Conservation (phyloP, 306 rosid species). For the Mucuna pruriens region DNA sequence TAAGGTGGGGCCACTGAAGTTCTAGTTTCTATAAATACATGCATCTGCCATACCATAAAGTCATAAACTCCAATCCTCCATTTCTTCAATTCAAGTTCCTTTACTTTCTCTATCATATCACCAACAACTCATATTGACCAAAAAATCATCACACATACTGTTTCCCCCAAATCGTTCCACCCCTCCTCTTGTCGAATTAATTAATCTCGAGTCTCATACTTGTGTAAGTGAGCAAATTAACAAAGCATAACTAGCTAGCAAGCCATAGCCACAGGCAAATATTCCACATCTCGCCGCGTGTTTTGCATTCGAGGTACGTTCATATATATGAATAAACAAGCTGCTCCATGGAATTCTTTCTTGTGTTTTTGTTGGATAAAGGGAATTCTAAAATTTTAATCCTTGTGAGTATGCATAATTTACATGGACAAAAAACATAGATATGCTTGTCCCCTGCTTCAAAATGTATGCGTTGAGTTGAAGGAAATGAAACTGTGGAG, state of each 20-base stretch:
- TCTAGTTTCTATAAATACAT: no score
- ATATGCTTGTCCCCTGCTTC: constrained; percentile 9
- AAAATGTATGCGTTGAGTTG: background rate
- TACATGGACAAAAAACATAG: background rate
- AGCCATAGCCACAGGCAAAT: background rate
- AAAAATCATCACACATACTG: background rate
- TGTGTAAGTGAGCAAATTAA: background rate
- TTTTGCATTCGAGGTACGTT: background rate
- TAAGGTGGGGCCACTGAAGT: no score
- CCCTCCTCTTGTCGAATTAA: background rate
- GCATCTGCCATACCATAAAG: no score
- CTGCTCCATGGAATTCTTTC: background rate
- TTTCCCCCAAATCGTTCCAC: background rate
- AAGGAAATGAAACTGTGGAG: background rate
- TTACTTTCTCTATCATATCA: background rate
- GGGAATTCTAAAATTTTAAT: background rate
- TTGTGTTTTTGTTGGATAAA: no score
- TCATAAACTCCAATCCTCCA: background rate
- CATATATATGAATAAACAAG: background rate
- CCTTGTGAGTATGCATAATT: background rate
- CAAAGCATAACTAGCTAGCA: background rate
- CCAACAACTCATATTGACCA: background rate
- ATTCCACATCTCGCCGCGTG: background rate
- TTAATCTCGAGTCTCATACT: background rate
- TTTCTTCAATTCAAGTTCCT: background rate